Evolutionary conservation across 1,284 basidiomycete species (phyloP), one percentile per base, ranked within the genome.

Genomic region (Microbotryum silenes-acaulis): DNA sequence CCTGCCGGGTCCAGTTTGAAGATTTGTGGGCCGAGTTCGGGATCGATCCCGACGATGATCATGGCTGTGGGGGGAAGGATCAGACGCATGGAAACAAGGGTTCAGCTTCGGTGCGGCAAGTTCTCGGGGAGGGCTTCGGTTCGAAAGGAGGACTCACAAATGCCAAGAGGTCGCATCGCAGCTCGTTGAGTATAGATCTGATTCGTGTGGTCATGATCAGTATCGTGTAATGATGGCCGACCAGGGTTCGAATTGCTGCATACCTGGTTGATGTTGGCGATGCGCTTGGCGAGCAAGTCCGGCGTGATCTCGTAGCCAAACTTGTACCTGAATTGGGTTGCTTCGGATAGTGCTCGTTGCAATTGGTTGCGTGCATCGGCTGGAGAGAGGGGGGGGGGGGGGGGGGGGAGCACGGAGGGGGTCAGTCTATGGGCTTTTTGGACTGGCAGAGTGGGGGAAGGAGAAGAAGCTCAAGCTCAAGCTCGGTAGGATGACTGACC

Each of bases 1-100:
- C 96, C 96, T 1, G 96, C 96, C 7, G 96, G 96, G 75, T 99
- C 96, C 62, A 98, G 85, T 78, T 97, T 97, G 83, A 97, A 98
- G 72, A 89, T 84, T 77, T 97, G 94, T 16, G 96, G 93, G 51
- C 77, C 77, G 55, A 82, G 81, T 75, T 97, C 91, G 25, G 86
- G 81, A 76, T 98, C 96, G 61, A 87, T 82, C 2, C 96, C 96
- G 71, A 98, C 92, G 67, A 98, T 79, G 67, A 97, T 89, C 92
- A 97, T 97, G 5, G 90, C 91, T 94, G 66, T 31, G 56, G 29
- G 51, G 37, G 27, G 23, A 29, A 66, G 27, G 31, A 27, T 27
- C 25, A 18, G 27, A 57, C 42, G 14, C 56, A 56, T 50, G 2
- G 50, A 21, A 9, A 56, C 51, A 12, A 45, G 25, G 25, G 0